These are phyloP conservation scores for Cryptosporidium bovis DNA, from an alignment of 169 alveolate genomes.

Conservation along the genomic window DNA sequence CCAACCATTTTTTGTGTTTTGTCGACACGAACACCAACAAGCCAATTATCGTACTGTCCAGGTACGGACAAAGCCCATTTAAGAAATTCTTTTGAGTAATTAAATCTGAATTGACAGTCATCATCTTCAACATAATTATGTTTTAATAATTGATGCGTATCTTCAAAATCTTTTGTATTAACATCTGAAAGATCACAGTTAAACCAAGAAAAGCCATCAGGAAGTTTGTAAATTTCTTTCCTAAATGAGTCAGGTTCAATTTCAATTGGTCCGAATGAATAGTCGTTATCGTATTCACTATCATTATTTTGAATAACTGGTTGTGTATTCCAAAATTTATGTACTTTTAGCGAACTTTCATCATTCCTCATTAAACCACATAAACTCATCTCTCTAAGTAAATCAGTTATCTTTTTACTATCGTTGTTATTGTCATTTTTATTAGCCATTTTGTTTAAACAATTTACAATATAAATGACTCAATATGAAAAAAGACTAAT, in stretches of 20 bases:
- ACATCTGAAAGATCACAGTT: slow-evolving; percentile 88
- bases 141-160: slow-evolving; percentile 89
- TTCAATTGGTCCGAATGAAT: slow-evolving; percentile 45
- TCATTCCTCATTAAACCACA: slow-evolving; percentile 6
- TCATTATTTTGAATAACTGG: slow-evolving; percentile 92
- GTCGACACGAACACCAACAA: slow-evolving; percentile 91
- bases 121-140: slow-evolving; percentile 98
- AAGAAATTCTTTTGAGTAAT: slow-evolving; percentile 93
- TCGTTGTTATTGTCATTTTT: background rate
- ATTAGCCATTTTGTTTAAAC: background rate
- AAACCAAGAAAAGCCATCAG: slow-evolving; percentile 93
- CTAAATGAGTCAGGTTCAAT: slow-evolving; percentile 80
- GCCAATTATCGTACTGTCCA: slow-evolving; percentile 90
- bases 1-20: slow-evolving; percentile 89
- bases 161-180: slow-evolving; percentile 71
- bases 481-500: background rate
- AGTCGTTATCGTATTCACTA: slow-evolving; percentile 61
- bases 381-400: slow-evolving; percentile 55
- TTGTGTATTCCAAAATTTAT: slow-evolving; percentile 95
- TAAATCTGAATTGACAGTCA: slow-evolving; percentile 96
- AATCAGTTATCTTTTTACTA: slow-evolving; percentile 15
- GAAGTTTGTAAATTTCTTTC: slow-evolving; percentile 88
- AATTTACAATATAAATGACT: background rate
- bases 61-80: slow-evolving; percentile 96
- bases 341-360: slow-evolving; percentile 63